phyloP scores from a whole-genome alignment of 148 eudicot species.

The Rhododendron kiyosumense region DNA sequence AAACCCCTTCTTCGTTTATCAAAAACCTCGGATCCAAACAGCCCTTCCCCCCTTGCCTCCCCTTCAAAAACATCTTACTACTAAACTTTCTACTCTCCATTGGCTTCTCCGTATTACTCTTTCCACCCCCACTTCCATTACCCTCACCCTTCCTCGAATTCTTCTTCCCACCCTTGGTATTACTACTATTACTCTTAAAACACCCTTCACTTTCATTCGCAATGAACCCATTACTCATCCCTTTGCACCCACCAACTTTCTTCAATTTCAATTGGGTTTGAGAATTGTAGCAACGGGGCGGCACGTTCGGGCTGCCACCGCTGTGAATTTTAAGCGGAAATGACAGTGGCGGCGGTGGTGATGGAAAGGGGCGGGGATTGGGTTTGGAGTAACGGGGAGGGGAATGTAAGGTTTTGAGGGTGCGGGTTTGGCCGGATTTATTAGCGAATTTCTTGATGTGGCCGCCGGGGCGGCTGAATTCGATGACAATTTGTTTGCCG shows the following conservation, averaged over 20 bases:
- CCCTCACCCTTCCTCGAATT: slow-evolving; percentile 11
- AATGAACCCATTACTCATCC: neutral
- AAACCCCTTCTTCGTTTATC: slow-evolving; percentile 61
- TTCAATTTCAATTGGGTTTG: neutral
- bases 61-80: slow-evolving; percentile 33
- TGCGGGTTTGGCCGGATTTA: neutral
- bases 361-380: neutral
- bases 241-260: neutral
- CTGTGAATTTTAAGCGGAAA: neutral
- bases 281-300: neutral
- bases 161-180: neutral
- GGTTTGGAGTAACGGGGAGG: neutral
- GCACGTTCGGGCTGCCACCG: neutral
- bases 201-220: neutral
- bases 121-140: neutral
- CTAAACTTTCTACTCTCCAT: neutral
- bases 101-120: neutral
- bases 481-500: slow-evolving; percentile 44
- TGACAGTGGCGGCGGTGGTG: neutral
- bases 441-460: slow-evolving; percentile 18
- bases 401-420: neutral
- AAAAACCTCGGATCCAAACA: slow-evolving; percentile 58
- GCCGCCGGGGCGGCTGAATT: slow-evolving; percentile 81
- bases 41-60: slow-evolving; percentile 29
- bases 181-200: too few species aligned